phyloP scores from a whole-genome alignment of 805 yeast genomes.

The Lipomyces kockii region DNA sequence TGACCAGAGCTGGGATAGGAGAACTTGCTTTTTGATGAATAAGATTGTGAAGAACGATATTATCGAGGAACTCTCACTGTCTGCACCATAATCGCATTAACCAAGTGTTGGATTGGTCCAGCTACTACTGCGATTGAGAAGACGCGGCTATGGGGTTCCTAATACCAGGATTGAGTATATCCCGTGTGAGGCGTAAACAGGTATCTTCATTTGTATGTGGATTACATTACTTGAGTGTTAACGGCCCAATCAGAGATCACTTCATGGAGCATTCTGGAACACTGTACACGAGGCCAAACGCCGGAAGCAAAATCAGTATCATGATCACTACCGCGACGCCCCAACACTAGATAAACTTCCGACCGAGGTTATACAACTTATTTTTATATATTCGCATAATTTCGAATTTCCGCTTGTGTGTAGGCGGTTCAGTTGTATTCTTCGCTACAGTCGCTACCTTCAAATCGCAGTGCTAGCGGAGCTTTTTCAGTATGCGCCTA shows the following conservation, averaged over 20 bases:
- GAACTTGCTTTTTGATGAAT: neutral
- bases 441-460: conserved; percentile 16
- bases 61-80: neutral
- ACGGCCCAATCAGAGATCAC: neutral
- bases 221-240: neutral
- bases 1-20: neutral
- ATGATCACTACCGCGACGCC: neutral
- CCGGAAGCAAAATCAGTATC: neutral
- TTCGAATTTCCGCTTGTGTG: conserved; percentile 20
- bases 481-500: conserved; percentile 13
- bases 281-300: neutral
- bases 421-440: conserved; percentile 5
- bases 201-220: neutral
- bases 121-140: too few species aligned
- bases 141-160: conserved; percentile 20
- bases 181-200: conserved; percentile 15
- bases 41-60: neutral
- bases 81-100: neutral
- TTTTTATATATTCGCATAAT: conserved; percentile 23
- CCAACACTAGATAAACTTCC: conserved; percentile 20
- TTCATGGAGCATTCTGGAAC: conserved; percentile 8
- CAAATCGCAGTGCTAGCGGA: conserved; percentile 11
- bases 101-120: too few species aligned
- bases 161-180: conserved; percentile 21
- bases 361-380: conserved; percentile 23